Base-by-base conservation (phyloP, 2,329 filamentous ascomycete species). In the Cryphonectria parasitica region DNA sequence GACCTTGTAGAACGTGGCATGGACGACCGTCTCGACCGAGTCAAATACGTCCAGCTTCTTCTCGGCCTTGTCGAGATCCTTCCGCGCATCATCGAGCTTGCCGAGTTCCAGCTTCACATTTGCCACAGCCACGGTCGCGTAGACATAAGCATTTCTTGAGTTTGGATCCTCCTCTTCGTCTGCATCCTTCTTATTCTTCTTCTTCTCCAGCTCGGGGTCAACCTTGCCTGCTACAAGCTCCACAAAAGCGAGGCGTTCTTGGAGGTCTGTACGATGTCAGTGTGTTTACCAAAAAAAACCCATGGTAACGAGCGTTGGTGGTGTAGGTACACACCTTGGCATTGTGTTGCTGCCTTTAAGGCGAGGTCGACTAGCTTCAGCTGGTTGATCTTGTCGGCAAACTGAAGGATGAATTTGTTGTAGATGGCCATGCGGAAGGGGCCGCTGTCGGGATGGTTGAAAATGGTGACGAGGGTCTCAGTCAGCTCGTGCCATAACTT, bases 401-500 rank as follows among this genome's bases (percentile, higher is more conserved):
- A 99, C 82, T 92, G 96, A 81, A 95, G 89, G 82, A 99, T 92
- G 85, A 99, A 99, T 77, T 90, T 90, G 83, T 96, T 94, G 87
- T 96, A 99, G 82, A 99, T 92, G 72, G 90, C 86, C 84, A 99
- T 88, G 78, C 95, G 91, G 84, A 97, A 94, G 71, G 89, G 86
- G 69, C 90, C 91, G 82, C 95, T 98, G 79, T 91, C 89, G 61
- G 92, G 88, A 76, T 93, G 84, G 78, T 91, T 90, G 85, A 98
- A 99, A 88, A 95, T 98, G 75, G 92, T 88, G 76, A 97, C 86
- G 69, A 99, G 88, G 67, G 91, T 87, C 79, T 97, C 92, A 49
- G 96, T 99, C 75, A 99, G 91, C 84, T 99, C 95, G 85, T 99
- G 96, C 96, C 96, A 99, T 83, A 99, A 88, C 85, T 98, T 98